Evolutionary conservation across 352 stramenopile species (phyloP).

Genomic region (Pythium aquatile): DNA sequence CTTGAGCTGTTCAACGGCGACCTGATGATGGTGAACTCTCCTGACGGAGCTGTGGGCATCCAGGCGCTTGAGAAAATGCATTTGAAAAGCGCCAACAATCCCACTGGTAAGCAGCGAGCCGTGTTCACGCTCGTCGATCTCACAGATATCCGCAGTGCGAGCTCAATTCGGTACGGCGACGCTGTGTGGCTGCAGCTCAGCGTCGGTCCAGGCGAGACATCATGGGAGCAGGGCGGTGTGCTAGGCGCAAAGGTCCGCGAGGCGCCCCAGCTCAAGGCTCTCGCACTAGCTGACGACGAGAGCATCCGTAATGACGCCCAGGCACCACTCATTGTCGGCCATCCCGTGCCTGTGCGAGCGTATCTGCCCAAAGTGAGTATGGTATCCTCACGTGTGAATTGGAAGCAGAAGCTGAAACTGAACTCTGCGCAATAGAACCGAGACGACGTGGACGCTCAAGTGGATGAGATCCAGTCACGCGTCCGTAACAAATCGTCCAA

Average conservation of each 20-base stretch:
- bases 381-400: background rate
- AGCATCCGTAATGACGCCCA: constrained; percentile 47
- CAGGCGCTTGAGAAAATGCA: constrained; percentile 64
- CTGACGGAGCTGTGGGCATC: constrained; percentile 60
- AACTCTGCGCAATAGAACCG: constrained; percentile 36
- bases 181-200: constrained; percentile 76
- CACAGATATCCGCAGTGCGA: constrained; percentile 58
- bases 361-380: constrained; percentile 66
- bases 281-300: constrained; percentile 46
- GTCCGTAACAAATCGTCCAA: constrained; percentile 73
- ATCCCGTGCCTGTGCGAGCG: constrained; percentile 57
- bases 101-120: constrained; percentile 50
- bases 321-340: constrained; percentile 47
- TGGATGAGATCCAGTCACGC: constrained; percentile 77
- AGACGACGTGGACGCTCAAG: constrained; percentile 69
- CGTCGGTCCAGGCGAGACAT: constrained; percentile 55
- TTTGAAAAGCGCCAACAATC: constrained; percentile 34
- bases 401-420: background rate
- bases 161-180: constrained; percentile 71
- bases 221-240: constrained; percentile 74
- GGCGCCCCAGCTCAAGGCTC: constrained; percentile 63
- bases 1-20: constrained; percentile 75
- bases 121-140: constrained; percentile 77
- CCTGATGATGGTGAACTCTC: constrained; percentile 64
- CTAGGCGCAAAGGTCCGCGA: constrained; percentile 74